Base-by-base conservation (phyloP, 192 early-diverging fungal species). In the Diversispora epigaea region DNA sequence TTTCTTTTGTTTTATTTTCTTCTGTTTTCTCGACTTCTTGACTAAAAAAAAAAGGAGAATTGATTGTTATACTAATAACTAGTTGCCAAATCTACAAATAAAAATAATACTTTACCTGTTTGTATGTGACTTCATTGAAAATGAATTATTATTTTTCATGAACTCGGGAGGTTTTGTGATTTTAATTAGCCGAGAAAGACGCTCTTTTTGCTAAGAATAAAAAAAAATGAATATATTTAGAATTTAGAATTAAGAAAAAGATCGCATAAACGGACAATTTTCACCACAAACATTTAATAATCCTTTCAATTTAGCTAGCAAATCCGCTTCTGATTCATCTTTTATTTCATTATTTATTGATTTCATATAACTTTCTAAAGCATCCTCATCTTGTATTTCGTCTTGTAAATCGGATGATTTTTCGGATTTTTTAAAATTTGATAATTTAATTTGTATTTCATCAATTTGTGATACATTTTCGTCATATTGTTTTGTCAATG, bases 311-410 rank as follows among this genome's bases (percentile, higher is more conserved):
- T 77, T 79, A 15, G 80, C 78, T 21, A 81, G 55, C 50, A 91
- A 69, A 41, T 76, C 77, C 15, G 73, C 73, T 21, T 78, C 79
- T 0, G 84, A 81, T 7, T 84, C 80, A 14, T 68, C 68, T 44
- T 82, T 80, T 46, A 85, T 71, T 9, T 81, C 65, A 15, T 81
- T 84, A 21, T 82, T 77, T 14, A 93, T 74, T 14, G 78, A 76
- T n/a, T 75, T 76, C 88, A 93, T 91, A 49, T 89, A 93, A 0
- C 79, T 81, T 67, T 93, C 91, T 43, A 93, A 67, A 58, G 91
- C 91, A 25, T 89, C 84, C 0, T 81, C 84, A 0, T 80, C 22
- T 40, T 2, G 21, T 47, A 46, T 71, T 7, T 44, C 21, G 15
- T 46, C 25, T 66, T 6, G 19, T 19, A 44, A 49, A 19, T 46